Evolutionary conservation across 2,329 filamentous ascomycete genomes (phyloP).

Genomic region (Aspergillus quadricinctus): DNA sequence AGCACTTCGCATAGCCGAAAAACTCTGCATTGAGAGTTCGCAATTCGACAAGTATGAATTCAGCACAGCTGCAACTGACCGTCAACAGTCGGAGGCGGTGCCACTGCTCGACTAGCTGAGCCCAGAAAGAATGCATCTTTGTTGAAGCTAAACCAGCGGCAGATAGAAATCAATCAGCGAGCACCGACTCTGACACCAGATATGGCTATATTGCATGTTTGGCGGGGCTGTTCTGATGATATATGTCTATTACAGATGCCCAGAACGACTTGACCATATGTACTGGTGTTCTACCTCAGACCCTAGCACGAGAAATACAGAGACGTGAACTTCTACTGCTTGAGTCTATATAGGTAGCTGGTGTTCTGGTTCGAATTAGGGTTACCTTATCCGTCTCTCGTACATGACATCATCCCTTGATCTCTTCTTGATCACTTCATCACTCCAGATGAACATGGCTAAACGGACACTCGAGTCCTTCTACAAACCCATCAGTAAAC

Average conservation of each 20-base stretch:
- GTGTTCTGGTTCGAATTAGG: no score
- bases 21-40: not conserved
- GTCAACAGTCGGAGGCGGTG: not conserved
- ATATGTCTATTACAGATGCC: not conserved
- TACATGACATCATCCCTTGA: not conserved
- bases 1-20: not conserved
- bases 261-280: no score
- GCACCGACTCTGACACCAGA: not conserved
- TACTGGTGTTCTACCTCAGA: no score
- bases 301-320: no score
- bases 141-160: no score
- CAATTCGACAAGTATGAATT: not conserved
- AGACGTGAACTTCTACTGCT: no score
- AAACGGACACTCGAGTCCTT: conserved; percentile 67
- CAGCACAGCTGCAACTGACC: not conserved
- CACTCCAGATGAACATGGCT: conserved; percentile 20
- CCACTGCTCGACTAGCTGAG: not conserved
- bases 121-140: not conserved
- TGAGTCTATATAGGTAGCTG: no score
- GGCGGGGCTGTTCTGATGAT: conserved; percentile 1
- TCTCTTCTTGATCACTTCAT: not conserved
- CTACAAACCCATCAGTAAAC: conserved; percentile 52
- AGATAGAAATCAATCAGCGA: not conserved
- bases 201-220: not conserved
- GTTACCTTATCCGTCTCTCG: no score